Base-by-base conservation (phyloP, 495 filamentous ascomycete species). In the Copromyces sp. region DNA sequence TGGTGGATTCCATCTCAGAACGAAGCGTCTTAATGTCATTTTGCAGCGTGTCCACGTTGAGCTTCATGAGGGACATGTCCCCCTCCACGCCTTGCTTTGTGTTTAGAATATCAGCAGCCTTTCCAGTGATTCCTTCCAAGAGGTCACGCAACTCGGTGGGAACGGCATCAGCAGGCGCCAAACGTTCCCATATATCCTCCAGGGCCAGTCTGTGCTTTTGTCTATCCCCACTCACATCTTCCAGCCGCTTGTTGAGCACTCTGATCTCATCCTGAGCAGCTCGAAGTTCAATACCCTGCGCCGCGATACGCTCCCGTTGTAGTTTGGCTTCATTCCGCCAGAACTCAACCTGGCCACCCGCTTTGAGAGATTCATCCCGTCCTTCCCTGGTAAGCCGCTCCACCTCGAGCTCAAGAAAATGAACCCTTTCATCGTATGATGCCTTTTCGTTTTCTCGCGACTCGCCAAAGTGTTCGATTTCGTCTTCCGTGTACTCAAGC, bases 401-500 rank as follows among this genome's bases (percentile, higher is more conserved):
- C 32, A 97, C 81, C 72, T 97, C 92, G 17, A 85, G 80, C 77
- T 93, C 88, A 2, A 97, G 84, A 9, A 85, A 81, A n/a, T 87
- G 88, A 20, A 93, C 86, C 68, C 85, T 90, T 32, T 91, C 87
- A 68, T 96, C 91, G 9, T 87, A 83, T 2, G 86, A 88, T 8
- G 87, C 85, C 77, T 87, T 90, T 74, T 94, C 93, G 75, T 94
- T 90, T 71, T 95, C 93, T 6, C 92, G 87, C 68, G 90, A 90
- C 74, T 93, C 94, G n/a, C 94, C 84, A 32, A 93, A 85, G 35
- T 93, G 86, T 73, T 97, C 93, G 59, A 98, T 86, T 75, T 96
- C 94, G 74, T 97, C 94, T 79, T 98, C 94, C 32, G 92, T 83
- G 73, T 97, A 93, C 75, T 99, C 96, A 0, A 93, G 84, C 69